These are phyloP conservation scores for Dillenia turbinata DNA, from an alignment of 164 flowering plant species.

Conservation along the genomic window DNA sequence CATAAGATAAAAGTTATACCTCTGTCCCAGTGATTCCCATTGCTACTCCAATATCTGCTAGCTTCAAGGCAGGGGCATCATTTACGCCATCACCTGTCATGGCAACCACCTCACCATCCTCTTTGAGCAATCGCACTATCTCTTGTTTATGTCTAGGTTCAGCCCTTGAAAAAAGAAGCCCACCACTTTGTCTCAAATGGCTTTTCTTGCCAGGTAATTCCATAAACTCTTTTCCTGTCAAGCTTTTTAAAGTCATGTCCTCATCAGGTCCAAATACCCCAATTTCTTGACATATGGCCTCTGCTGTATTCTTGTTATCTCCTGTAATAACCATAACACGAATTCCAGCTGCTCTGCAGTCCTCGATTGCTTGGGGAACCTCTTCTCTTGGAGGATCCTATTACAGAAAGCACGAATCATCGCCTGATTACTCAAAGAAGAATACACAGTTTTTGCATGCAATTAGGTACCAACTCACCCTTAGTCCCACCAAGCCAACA, in stretches of 20 bases:
- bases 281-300: conserved; percentile 75
- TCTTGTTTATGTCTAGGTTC: conserved; percentile 87
- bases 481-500: conserved; percentile 49
- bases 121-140: conserved; percentile 79
- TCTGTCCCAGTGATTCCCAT: conserved; percentile 99
- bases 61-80: conserved; percentile 87
- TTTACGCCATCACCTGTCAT: conserved; percentile 98
- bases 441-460: not conserved
- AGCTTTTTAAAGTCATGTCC: conserved; percentile 46
- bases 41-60: conserved; percentile 96
- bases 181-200: conserved; percentile 35
- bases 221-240: conserved; percentile 71
- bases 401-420: too few species aligned
- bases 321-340: conserved; percentile 62
- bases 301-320: conserved; percentile 68
- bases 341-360: conserved; percentile 63
- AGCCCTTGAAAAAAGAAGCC: conserved; percentile 64
- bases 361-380: conserved; percentile 52
- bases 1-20: conserved; percentile 32
- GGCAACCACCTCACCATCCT: conserved; percentile 87
- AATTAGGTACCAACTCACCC: conserved; percentile 28
- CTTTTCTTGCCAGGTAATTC: conserved; percentile 22
- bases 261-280: conserved; percentile 60
- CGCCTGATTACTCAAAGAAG: too few species aligned
- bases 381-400: conserved; percentile 57